Percentiles rank a stretch among this genome's conserved stretches.
phyloP scores from a whole-genome alignment of 2,329 filamentous ascomycete species.

The Blumeria graminis region DNA sequence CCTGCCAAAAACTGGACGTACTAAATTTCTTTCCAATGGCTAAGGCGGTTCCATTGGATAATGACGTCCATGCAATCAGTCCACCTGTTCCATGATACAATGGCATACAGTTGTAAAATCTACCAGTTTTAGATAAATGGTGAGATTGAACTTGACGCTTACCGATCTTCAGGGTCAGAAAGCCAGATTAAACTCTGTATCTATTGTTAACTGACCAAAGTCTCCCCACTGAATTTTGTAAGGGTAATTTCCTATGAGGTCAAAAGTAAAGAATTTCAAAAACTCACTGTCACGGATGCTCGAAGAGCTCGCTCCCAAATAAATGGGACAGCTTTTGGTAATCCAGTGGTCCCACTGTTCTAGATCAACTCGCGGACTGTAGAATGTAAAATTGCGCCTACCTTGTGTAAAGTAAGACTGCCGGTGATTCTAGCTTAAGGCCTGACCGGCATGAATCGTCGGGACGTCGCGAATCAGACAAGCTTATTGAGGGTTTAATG shows the following conservation, averaged over 20 bases:
- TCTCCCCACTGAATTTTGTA: no score
- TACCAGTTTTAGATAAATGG: slow-evolving; percentile 10
- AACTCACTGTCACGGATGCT: neutral
- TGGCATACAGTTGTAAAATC: slow-evolving; percentile 53
- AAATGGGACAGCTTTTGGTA: slow-evolving; percentile 47
- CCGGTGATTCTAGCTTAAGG: slow-evolving; percentile 27
- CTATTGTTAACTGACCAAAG: no score
- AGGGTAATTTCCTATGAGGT: no score
- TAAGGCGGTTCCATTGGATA: slow-evolving; percentile 24
- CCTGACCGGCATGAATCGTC: slow-evolving; percentile 28
- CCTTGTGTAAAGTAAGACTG: slow-evolving; percentile 47
- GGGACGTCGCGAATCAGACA: slow-evolving; percentile 21
- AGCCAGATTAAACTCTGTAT: neutral
- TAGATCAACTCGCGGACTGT: slow-evolving; percentile 1
- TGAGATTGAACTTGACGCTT: neutral
- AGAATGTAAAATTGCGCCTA: slow-evolving; percentile 5
- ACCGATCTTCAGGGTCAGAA: slow-evolving; percentile 16
- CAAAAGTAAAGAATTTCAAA: no score
- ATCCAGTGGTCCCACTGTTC: slow-evolving; percentile 43
- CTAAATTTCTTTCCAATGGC: slow-evolving; percentile 45
- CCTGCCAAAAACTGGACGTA: slow-evolving; percentile 44
- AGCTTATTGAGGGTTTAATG: slow-evolving; percentile 23
- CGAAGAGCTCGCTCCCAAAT: slow-evolving; percentile 13
- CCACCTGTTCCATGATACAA: slow-evolving; percentile 51
- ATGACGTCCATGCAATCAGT: slow-evolving; percentile 11